Evolutionary conservation across 78 protist species (phyloP).

Genomic region (Dictyostelium firmibasis): DNA sequence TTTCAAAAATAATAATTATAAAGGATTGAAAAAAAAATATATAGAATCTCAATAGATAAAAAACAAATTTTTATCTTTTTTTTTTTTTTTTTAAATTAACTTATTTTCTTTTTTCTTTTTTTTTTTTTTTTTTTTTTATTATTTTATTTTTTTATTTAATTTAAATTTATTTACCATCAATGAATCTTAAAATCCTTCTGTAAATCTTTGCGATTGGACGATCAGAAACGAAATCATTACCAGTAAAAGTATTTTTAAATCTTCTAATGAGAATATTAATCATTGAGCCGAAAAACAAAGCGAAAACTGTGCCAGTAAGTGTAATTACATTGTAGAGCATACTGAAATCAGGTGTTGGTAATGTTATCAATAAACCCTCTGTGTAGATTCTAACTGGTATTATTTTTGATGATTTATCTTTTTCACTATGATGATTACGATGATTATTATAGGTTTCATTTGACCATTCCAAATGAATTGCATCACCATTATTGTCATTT

Average conservation of each 20-base stretch:
- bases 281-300: slow-evolving; percentile 86
- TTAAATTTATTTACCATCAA: slow-evolving; percentile 48
- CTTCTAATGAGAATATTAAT: slow-evolving; percentile 62
- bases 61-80: neutral
- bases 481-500: neutral
- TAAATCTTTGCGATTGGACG: slow-evolving; percentile 79
- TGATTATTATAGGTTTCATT: neutral
- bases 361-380: slow-evolving; percentile 56
- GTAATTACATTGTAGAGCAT: slow-evolving; percentile 94
- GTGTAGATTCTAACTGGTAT: slow-evolving; percentile 68
- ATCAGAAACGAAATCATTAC: slow-evolving; percentile 76
- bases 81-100: neutral
- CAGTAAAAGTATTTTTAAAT: slow-evolving; percentile 41
- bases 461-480: slow-evolving; percentile 74
- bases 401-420: neutral
- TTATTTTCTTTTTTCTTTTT: neutral
- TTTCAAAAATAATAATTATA: neutral
- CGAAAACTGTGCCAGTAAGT: slow-evolving; percentile 86
- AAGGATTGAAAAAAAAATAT: too few species aligned
- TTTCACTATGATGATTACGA: neutral
- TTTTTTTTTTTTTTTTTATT: neutral
- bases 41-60: neutral
- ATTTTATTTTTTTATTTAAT: neutral
- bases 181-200: slow-evolving; percentile 70
- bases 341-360: slow-evolving; percentile 92